Evolutionary conservation across 768 basidiomycete genomes (phyloP).

Genomic region (Tricholoma furcatifolium): DNA sequence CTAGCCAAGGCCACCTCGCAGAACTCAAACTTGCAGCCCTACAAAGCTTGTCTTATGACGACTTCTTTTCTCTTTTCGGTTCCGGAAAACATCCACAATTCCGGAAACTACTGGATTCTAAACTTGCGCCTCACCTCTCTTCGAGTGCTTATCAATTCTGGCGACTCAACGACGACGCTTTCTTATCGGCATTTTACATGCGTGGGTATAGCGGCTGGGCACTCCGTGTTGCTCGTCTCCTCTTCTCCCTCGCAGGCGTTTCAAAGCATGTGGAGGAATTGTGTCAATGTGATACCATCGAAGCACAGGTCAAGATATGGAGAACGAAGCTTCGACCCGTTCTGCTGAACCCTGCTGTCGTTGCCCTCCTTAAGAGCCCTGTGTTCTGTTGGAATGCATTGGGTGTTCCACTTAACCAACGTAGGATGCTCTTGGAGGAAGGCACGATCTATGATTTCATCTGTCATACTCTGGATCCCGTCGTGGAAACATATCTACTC

Average conservation of each 20-base stretch:
- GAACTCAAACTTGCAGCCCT: conserved; percentile 77
- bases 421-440: conserved; percentile 56
- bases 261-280: conserved; percentile 51
- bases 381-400: conserved; percentile 76
- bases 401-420: conserved; percentile 73
- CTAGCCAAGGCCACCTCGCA: conserved; percentile 70
- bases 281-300: conserved; percentile 50
- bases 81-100: conserved; percentile 60
- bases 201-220: conserved; percentile 70
- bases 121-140: conserved; percentile 66
- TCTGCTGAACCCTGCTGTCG: conserved; percentile 56
- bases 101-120: conserved; percentile 55
- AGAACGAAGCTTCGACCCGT: conserved; percentile 55
- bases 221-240: conserved; percentile 54
- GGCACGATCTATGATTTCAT: conserved; percentile 51
- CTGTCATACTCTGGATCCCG: conserved; percentile 49
- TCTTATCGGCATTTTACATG: conserved; percentile 61
- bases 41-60: conserved; percentile 51
- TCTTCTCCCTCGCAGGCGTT: conserved; percentile 64
- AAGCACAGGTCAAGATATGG: conserved; percentile 67
- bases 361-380: conserved; percentile 51
- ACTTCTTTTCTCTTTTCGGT: conserved; percentile 70
- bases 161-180: conserved; percentile 54
- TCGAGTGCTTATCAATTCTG: conserved; percentile 78
- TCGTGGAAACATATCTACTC: conserved; percentile 45